These are phyloP conservation scores for Hypoxylon rubiginosum DNA, from an alignment of 2,329 filamentous ascomycete species.

Conservation along the genomic window DNA sequence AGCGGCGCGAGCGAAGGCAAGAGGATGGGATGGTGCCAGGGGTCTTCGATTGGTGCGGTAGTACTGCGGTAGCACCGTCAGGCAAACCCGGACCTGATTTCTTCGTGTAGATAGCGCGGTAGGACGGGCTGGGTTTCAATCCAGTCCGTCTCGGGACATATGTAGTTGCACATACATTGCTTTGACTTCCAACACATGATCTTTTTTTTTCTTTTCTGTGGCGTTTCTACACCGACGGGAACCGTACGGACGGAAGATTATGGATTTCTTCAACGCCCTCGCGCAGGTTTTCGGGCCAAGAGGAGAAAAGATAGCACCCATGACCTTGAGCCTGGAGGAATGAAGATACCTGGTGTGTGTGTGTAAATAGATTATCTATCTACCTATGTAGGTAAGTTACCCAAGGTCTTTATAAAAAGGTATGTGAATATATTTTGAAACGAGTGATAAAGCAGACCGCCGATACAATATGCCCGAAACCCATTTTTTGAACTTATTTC, in stretches of 20 bases:
- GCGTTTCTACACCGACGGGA: slow-evolving; percentile 17
- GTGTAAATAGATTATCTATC: neutral
- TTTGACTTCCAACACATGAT: slow-evolving; percentile 1
- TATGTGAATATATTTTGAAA: neutral
- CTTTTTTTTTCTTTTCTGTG: slow-evolving; percentile 6
- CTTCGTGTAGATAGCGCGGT: slow-evolving; percentile 27
- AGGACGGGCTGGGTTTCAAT: slow-evolving; percentile 24
- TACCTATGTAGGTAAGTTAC: no score
- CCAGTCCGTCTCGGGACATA: slow-evolving; percentile 18
- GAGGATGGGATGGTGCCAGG: neutral
- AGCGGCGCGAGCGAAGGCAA: neutral
- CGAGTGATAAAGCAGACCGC: slow-evolving; percentile 17
- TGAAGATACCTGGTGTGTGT: neutral
- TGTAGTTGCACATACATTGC: slow-evolving; percentile 22
- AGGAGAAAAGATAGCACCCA: neutral
- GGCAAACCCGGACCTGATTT: slow-evolving; percentile 28
- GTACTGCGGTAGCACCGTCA: slow-evolving; percentile 14
- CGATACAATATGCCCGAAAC: slow-evolving; percentile 17
- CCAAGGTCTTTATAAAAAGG: no score
- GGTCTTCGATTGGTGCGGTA: slow-evolving; percentile 30
- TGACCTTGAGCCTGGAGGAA: neutral
- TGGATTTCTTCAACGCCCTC: neutral
- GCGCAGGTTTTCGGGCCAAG: neutral
- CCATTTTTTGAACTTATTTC: neutral
- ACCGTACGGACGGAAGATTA: neutral